Evolutionary conservation across 495 filamentous ascomycete genomes (phyloP).

Genomic region (Talaromyces ruber): DNA sequence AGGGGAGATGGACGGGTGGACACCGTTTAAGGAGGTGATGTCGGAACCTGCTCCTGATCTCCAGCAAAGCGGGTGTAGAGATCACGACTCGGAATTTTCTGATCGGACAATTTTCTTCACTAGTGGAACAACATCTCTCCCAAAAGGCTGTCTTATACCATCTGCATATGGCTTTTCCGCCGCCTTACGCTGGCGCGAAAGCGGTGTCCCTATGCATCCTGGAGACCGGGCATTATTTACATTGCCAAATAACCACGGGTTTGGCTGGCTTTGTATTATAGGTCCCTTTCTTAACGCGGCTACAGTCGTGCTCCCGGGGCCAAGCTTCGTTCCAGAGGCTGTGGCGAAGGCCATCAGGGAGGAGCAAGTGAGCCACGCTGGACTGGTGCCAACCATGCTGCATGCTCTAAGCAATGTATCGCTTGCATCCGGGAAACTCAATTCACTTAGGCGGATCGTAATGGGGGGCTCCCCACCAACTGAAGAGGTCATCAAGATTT

Average conservation of each 20-base stretch:
- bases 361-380: conserved; percentile 20
- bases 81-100: neutral
- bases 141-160: conserved; percentile 26
- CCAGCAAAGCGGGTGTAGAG: neutral
- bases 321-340: conserved; percentile 20
- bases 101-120: conserved; percentile 26
- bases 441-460: conserved; percentile 17
- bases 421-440: conserved; percentile 10
- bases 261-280: conserved; percentile 22
- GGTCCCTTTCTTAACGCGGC: conserved; percentile 18
- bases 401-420: conserved; percentile 10
- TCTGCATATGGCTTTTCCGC: conserved; percentile 7
- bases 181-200: conserved; percentile 1
- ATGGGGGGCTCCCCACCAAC: conserved; percentile 21
- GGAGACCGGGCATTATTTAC: conserved; percentile 19
- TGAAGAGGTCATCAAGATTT: conserved; percentile 18
- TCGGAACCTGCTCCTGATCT: neutral
- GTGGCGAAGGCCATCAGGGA: conserved; percentile 19
- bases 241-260: conserved; percentile 27
- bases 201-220: conserved; percentile 3
- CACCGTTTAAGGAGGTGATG: conserved; percentile 8
- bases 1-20: conserved; percentile 10
- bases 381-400: conserved; percentile 28
- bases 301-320: conserved; percentile 20
- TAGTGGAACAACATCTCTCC: conserved; percentile 29